Evolutionary conservation across 306 rosid species (phyloP), one percentile per base, ranked within the genome.

Genomic region (Prunus fruticosa): DNA sequence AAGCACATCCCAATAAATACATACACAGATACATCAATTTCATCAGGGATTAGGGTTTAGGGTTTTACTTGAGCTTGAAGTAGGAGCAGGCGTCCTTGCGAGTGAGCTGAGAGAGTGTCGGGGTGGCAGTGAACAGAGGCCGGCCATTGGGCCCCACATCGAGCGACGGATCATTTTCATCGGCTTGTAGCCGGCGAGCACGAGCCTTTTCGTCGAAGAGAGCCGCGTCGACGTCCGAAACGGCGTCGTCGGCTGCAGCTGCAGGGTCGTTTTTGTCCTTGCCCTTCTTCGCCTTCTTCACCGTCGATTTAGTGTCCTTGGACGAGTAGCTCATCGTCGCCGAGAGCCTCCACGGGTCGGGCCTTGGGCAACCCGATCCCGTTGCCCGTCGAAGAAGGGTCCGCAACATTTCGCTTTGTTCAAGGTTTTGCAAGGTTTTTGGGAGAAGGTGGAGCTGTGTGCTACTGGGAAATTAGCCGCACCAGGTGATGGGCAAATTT

Each of bases 61-160:
- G 20, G 61, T 53, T 41, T 73, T 88, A 91, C 99, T 84, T 82
- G 87, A 92, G 83, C 50, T 87, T 88, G 82, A 87, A 85, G 84
- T 95, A 95, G 52, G 86, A 64, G 84, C 88, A 81, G 54, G 71
- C 13, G 66, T 92, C 92, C 38, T 79, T 80, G 76, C 76, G 75
- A 20, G 88, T 72, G 81, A 95, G 97, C 19, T 78, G 76, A 18
- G 93, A 82, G 62, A 95, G 79, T 11, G 90, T 88, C 27, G 91
- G 27, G 4, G 87, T 74, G 18, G 96, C 77, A 53, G 97, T 75
- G 80, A 95, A 92, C 52, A 95, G 90, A 11, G 92, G 87, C 2
- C 90, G 89, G 45, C 91, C 96, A 8, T 87, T 62, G 78, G 93
- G 93, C 6, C 96, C 90, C 47, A 89, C 87, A 8, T 95, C 85